phyloP scores from a whole-genome alignment of 352 stramenopile genomes.

The Globisporangium radiosum region DNA sequence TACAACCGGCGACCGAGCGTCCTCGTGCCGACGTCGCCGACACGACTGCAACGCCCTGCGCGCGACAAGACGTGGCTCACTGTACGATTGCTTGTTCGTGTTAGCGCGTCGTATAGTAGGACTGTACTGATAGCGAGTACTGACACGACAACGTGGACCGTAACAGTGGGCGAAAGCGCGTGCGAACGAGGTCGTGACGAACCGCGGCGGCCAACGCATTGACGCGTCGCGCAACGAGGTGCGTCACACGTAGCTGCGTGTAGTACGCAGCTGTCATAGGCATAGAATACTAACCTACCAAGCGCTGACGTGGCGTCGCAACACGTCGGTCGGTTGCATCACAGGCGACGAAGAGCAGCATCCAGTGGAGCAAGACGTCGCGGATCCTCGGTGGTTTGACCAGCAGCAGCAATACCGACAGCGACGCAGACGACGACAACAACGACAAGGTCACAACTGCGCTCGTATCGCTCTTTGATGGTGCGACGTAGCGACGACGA shows the following conservation, averaged over 20 bases:
- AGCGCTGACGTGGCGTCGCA: too few relatives aligned
- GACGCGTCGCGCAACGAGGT: constrained; percentile 22
- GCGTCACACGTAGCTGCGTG: background rate
- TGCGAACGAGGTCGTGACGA: constrained; percentile 27
- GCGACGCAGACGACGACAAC: constrained; percentile 18
- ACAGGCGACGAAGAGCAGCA: constrained; percentile 29
- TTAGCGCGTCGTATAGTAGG: background rate
- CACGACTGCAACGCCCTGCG: constrained; percentile 16
- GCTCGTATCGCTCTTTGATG: constrained; percentile 45
- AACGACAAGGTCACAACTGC: constrained; percentile 55
- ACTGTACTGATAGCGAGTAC: background rate
- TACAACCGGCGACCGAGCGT: constrained; percentile 10
- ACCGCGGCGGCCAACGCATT: constrained; percentile 12
- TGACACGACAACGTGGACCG: too few relatives aligned
- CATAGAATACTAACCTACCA: too few relatives aligned
- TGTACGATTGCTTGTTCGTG: constrained; percentile 7
- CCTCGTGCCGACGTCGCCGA: constrained; percentile 5
- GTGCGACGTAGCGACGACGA: too few relatives aligned
- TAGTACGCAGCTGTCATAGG: too few relatives aligned
- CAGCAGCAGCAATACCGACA: too few relatives aligned
- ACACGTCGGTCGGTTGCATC: too few relatives aligned
- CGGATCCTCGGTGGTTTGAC: constrained; percentile 52
- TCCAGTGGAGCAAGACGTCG: constrained; percentile 47
- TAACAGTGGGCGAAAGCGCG: constrained; percentile 45
- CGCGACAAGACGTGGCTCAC: constrained; percentile 28